Base-by-base conservation (phyloP, 2,329 filamentous ascomycete genomes). In the Stachybotrys echinatus region DNA sequence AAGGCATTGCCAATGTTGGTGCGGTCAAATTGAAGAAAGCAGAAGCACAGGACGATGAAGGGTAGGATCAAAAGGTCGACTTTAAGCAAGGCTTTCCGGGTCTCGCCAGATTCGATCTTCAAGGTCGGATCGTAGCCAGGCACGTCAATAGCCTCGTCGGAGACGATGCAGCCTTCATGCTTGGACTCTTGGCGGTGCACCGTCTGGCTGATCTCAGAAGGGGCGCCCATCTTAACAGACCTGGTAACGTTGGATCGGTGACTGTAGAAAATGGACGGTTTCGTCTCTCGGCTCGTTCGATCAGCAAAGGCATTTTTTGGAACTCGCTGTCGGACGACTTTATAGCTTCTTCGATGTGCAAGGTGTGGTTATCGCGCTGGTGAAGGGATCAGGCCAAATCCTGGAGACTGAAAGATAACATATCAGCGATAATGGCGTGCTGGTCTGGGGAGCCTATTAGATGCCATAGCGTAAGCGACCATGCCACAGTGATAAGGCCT, bases 1-100 rank as follows among this genome's bases (percentile, higher is more conserved):
- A 80, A 55, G 3, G 77, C 77, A 31, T 76, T 78, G 49, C 71
- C 71, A 48, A 76, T 76, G 51, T 73, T 75, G 43, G 54, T 65
- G 7, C 63, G 61, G 23, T 67, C 63, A 34, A 67, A 65, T 18
- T 67, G 64, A 3, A 67, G 61, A 39, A 65, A 63, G 31, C 58
- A 65, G 31, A 67, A 67, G 23, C 61, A 63, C 5, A 64, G 54
- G 2, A 67, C 54, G 4, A 66, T 62, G 14, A 61, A 57, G 0
- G 64, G 63, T 23, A 66, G 42, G 2, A 66, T 61, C 2, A 53
- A 54, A 2, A 61, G 44, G 40, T 67, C 64, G 2, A 61, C 59
- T 17, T 64, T 63, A 0, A 58, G 23, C 0, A 58, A 14, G 1
- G 62, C 61, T 18, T 19, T 53, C 1, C 56, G 52, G 0, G 43